Conservation (phyloP, 2,329 filamentous ascomycete genomes). For the Colletotrichum sp. region DNA sequence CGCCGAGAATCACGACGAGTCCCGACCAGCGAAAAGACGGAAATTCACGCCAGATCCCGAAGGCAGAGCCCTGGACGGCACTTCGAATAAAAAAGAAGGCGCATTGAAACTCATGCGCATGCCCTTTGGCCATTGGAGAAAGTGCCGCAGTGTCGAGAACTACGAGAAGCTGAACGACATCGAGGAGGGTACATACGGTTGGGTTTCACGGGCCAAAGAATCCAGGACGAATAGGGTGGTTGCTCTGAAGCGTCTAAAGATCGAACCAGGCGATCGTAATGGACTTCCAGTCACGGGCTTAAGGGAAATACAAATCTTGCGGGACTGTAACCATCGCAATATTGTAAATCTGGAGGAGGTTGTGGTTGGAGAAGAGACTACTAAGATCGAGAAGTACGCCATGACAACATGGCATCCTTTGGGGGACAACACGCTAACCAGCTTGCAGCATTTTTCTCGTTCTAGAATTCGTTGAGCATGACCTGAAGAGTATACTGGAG, state of each 20-base stretch:
- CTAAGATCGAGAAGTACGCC: conserved; percentile 57
- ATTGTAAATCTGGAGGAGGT: conserved; percentile 85
- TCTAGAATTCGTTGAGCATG: conserved; percentile 97
- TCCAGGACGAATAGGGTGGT: conserved; percentile 78
- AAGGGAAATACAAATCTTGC: conserved; percentile 90
- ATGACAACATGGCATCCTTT: conserved; percentile 36
- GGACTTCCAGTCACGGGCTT: conserved; percentile 92
- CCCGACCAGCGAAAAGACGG: conserved; percentile 65
- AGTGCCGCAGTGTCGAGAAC: conserved; percentile 79
- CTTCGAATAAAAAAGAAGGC: conserved; percentile 25
- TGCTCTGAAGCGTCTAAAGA: conserved; percentile 91
- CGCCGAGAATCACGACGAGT: conserved; percentile 31
- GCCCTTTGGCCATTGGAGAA: conserved; percentile 69
- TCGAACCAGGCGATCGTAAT: conserved; percentile 74
- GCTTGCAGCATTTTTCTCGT: conserved; percentile 81
- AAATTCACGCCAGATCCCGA: conserved; percentile 55
- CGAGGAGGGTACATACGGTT: conserved; percentile 96
- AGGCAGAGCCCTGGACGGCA: conserved; percentile 24
- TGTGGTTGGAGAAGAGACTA: conserved; percentile 71
- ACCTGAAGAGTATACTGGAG: conserved; percentile 90
- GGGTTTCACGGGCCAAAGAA: conserved; percentile 85
- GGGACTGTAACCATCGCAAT: conserved; percentile 80
- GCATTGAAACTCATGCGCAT: conserved; percentile 72
- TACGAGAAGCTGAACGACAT: conserved; percentile 96
- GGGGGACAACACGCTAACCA: conserved; percentile 24